Evolutionary conservation across 345 rosid genomes (phyloP).

Genomic region (Geranium brycei): DNA sequence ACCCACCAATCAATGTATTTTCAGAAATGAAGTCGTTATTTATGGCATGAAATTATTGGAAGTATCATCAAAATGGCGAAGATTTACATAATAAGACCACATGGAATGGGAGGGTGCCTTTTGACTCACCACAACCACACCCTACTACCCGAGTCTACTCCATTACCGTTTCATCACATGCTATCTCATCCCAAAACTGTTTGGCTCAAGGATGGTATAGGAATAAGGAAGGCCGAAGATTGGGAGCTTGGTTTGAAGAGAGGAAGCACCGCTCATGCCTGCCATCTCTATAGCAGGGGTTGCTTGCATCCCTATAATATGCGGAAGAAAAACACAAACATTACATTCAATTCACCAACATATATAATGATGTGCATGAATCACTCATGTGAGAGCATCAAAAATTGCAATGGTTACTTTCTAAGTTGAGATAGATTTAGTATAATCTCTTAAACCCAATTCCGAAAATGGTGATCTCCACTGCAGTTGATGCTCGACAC

Average conservation of each 20-base stretch:
- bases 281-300: constrained; percentile 28
- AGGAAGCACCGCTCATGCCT: constrained; percentile 48
- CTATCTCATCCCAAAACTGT: too few relatives aligned
- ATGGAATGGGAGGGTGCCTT: too few relatives aligned
- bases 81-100: too few relatives aligned
- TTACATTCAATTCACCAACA: not conserved
- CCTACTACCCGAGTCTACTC: too few relatives aligned
- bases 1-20: too few relatives aligned
- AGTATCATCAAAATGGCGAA: too few relatives aligned
- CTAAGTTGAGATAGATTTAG: too few relatives aligned
- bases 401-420: too few relatives aligned
- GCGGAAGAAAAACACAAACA: constrained; percentile 1
- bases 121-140: too few relatives aligned
- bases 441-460: not conserved
- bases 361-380: not conserved
- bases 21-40: too few relatives aligned
- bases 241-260: constrained; percentile 70
- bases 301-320: constrained; percentile 67
- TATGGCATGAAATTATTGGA: too few relatives aligned
- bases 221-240: constrained; percentile 65
- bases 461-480: not conserved
- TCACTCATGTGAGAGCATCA: not conserved
- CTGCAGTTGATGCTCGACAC: not conserved
- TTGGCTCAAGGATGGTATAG: constrained; percentile 24
- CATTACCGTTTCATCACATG: too few relatives aligned